Evolutionary conservation across 805 yeast genomes (phyloP).

Genomic region (Starmerella riodocensis): DNA sequence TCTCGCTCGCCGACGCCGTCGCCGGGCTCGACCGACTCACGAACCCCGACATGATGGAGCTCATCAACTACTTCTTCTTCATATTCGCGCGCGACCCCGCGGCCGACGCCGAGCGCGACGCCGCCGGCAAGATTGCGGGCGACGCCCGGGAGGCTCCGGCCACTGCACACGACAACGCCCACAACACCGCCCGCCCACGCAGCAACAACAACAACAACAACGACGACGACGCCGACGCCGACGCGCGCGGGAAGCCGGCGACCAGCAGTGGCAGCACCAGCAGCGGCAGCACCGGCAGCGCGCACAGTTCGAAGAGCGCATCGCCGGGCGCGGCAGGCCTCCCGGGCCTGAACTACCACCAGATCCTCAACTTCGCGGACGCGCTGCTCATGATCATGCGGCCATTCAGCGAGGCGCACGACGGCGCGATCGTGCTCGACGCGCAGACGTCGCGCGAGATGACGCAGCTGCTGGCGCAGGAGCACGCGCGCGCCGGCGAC

Average conservation of each 20-base stretch:
- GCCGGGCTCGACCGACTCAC: slow-evolving; percentile 57
- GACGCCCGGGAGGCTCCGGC: neutral
- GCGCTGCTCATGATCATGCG: slow-evolving; percentile 69
- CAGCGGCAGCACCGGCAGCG: neutral
- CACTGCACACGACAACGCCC: neutral
- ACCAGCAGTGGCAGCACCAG: neutral
- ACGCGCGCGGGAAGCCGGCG: neutral
- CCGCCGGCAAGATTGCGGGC: too few relatives aligned
- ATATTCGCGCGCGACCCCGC: slow-evolving; percentile 33
- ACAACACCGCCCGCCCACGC: too few relatives aligned
- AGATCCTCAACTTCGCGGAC: slow-evolving; percentile 73
- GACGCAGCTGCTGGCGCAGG: slow-evolving; percentile 24
- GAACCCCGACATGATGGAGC: slow-evolving; percentile 62
- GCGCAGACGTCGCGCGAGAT: slow-evolving; percentile 38
- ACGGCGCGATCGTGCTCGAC: slow-evolving; percentile 37
- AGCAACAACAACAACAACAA: neutral
- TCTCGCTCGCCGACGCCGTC: slow-evolving; percentile 57
- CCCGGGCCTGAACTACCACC: slow-evolving; percentile 48
- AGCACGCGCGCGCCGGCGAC: too few relatives aligned
- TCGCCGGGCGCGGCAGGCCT: neutral
- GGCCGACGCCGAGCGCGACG: too few relatives aligned
- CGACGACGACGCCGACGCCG: neutral
- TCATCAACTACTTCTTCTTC: slow-evolving; percentile 65
- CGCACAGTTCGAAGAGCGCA: too few relatives aligned
- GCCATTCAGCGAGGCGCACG: slow-evolving; percentile 66